phyloP scores from a whole-genome alignment of 1,139 yeast species.

The Yamadazyma pseudoaaseri region DNA sequence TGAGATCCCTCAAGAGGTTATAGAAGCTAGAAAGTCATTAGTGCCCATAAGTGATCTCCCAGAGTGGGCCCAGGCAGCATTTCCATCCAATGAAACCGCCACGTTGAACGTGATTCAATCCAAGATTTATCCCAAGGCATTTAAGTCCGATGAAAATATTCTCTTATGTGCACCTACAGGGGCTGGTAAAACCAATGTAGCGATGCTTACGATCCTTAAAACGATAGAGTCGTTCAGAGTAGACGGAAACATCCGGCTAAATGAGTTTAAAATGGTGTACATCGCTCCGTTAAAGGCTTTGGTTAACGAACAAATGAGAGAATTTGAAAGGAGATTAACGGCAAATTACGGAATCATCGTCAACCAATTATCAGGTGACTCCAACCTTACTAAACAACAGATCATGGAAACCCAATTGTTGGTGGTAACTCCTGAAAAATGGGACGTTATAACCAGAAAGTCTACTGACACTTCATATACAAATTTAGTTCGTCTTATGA shows the following conservation, averaged over 20 bases:
- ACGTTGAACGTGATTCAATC: slow-evolving; percentile 83
- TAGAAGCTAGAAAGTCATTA: slow-evolving; percentile 39
- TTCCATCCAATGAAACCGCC: slow-evolving; percentile 65
- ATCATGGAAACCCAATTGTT: slow-evolving; percentile 83
- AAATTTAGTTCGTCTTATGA: slow-evolving; percentile 65
- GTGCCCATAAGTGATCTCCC: slow-evolving; percentile 69
- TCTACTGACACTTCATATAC: slow-evolving; percentile 59
- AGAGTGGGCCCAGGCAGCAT: slow-evolving; percentile 76
- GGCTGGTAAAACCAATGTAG: slow-evolving; percentile 99
- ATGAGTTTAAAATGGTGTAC: slow-evolving; percentile 78
- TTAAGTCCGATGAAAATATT: slow-evolving; percentile 66
- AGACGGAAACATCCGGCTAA: slow-evolving; percentile 46
- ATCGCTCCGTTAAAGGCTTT: slow-evolving; percentile 96
- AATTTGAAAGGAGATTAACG: slow-evolving; percentile 69
- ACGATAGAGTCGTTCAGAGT: slow-evolving; percentile 63
- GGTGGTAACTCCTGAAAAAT: slow-evolving; percentile 96
- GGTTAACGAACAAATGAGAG: slow-evolving; percentile 93
- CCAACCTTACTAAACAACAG: slow-evolving; percentile 87
- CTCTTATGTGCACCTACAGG: slow-evolving; percentile 98
- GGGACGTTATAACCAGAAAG: slow-evolving; percentile 97
- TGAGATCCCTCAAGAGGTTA: slow-evolving; percentile 51
- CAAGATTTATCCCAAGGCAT: slow-evolving; percentile 74
- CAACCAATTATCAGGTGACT: slow-evolving; percentile 93
- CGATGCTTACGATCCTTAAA: slow-evolving; percentile 77
- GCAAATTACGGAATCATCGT: slow-evolving; percentile 67